These are phyloP conservation scores for Entomortierella lignicola DNA, from an alignment of 192 early-diverging fungal genomes.

Conservation along the genomic window DNA sequence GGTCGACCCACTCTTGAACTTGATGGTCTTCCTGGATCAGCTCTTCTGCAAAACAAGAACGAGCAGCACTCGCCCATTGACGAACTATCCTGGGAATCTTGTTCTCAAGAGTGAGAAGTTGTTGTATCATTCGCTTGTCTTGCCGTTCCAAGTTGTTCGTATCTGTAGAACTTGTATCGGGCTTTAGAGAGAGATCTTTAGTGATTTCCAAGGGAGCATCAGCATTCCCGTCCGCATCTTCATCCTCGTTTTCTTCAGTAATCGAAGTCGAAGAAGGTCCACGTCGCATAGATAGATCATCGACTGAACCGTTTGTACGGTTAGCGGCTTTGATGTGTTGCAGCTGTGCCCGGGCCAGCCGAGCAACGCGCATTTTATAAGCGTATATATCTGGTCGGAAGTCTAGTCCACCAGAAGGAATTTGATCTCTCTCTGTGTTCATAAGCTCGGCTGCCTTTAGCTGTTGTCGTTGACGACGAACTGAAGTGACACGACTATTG, in stretches of 20 bases:
- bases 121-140: conserved; percentile 42
- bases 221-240: conserved; percentile 4
- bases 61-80: conserved; percentile 35
- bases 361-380: conserved; percentile 44
- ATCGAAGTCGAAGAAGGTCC: conserved; percentile 28
- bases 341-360: conserved; percentile 32
- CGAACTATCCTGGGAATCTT: conserved; percentile 39
- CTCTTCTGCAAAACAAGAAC: conserved; percentile 34
- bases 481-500: conserved; percentile 8
- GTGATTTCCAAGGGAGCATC: background rate
- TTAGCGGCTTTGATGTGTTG: conserved; percentile 11
- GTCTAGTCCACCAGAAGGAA: conserved; percentile 28
- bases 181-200: background rate
- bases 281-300: background rate
- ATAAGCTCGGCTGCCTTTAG: background rate
- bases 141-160: conserved; percentile 9
- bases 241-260: conserved; percentile 42
- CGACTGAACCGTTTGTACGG: background rate
- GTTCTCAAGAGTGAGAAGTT: conserved; percentile 46
- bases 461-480: conserved; percentile 23
- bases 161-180: background rate
- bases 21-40: conserved; percentile 28
- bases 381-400: conserved; percentile 51
- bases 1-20: conserved; percentile 45
- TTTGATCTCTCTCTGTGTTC: background rate